These are phyloP conservation scores for Scheffersomyces coipomensis DNA, from an alignment of 805 yeast genomes.

Conservation along the genomic window DNA sequence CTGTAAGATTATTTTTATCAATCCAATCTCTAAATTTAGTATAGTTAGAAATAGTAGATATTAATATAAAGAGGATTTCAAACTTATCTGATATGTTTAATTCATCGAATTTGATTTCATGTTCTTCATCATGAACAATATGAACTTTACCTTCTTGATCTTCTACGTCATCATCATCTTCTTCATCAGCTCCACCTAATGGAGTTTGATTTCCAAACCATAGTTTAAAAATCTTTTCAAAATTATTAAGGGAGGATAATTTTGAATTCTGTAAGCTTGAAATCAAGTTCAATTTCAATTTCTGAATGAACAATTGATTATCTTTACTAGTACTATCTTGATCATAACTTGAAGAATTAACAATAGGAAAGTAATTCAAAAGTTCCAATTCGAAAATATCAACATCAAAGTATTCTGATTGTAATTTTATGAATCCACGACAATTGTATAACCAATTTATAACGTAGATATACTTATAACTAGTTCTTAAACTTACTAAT, in stretches of 20 bases:
- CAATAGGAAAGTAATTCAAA: conserved; percentile 20
- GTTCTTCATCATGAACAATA: conserved; percentile 11
- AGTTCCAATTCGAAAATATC: conserved; percentile 64
- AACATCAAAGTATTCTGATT: conserved; percentile 53
- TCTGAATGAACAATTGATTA: conserved; percentile 29
- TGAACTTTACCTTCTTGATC: conserved; percentile 8
- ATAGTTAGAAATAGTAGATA: conserved; percentile 40
- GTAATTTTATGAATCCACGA: conserved; percentile 50
- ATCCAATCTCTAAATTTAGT: conserved; percentile 47
- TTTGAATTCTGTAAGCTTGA: conserved; percentile 39
- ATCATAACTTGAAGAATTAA: neutral
- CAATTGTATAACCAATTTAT: conserved; percentile 58
- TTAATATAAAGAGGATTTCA: conserved; percentile 45
- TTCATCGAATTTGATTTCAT: conserved; percentile 34
- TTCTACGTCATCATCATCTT: conserved; percentile 16
- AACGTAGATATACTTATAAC: conserved; percentile 23
- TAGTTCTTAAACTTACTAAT: conserved; percentile 13
- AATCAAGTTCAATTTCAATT: conserved; percentile 42
- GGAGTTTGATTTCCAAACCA: conserved; percentile 35
- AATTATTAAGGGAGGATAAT: conserved; percentile 23
- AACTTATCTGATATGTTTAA: conserved; percentile 47
- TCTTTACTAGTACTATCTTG: conserved; percentile 1
- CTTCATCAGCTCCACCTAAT: conserved; percentile 26
- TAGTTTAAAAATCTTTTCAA: conserved; percentile 31
- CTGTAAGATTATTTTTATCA: conserved; percentile 33